These are phyloP conservation scores for Yamadazyma kitorensis DNA, from an alignment of 805 yeast genomes.

Conservation along the genomic window DNA sequence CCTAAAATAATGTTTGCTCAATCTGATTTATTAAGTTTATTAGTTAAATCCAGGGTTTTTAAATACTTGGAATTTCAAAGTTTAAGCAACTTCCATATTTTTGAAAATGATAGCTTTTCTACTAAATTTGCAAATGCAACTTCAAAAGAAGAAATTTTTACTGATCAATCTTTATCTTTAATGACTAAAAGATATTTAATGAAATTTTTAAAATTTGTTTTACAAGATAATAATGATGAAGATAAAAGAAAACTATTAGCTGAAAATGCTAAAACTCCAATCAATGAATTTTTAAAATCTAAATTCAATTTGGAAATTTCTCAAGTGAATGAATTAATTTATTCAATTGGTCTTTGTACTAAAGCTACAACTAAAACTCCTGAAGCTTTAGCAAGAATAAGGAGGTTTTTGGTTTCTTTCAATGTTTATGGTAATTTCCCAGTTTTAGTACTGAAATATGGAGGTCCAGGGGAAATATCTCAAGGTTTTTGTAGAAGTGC, in stretches of 20 bases:
- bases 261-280: slow-evolving; percentile 53
- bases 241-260: slow-evolving; percentile 54
- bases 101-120: slow-evolving; percentile 85
- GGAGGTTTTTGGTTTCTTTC: slow-evolving; percentile 77
- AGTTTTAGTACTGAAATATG: slow-evolving; percentile 85
- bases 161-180: slow-evolving; percentile 75
- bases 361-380: slow-evolving; percentile 60
- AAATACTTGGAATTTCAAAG: slow-evolving; percentile 92
- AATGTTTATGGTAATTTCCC: slow-evolving; percentile 96
- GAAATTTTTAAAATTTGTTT: slow-evolving; percentile 87
- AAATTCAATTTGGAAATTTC: slow-evolving; percentile 69
- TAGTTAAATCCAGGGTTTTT: slow-evolving; percentile 83
- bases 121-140: slow-evolving; percentile 62
- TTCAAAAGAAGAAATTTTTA: slow-evolving; percentile 89
- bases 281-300: slow-evolving; percentile 55
- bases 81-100: slow-evolving; percentile 86
- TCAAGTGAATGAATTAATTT: slow-evolving; percentile 80
- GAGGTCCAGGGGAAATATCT: slow-evolving; percentile 92
- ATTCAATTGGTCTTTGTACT: slow-evolving; percentile 79
- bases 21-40: slow-evolving; percentile 77
- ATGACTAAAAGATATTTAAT: slow-evolving; percentile 78
- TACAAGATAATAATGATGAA: slow-evolving; percentile 59
- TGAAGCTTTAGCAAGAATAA: slow-evolving; percentile 75
- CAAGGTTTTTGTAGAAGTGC: slow-evolving; percentile 98
- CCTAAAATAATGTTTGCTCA: slow-evolving; percentile 88